These are phyloP conservation scores for Boletus coccyginus DNA, from an alignment of 768 basidiomycete genomes.

Conservation along the genomic window DNA sequence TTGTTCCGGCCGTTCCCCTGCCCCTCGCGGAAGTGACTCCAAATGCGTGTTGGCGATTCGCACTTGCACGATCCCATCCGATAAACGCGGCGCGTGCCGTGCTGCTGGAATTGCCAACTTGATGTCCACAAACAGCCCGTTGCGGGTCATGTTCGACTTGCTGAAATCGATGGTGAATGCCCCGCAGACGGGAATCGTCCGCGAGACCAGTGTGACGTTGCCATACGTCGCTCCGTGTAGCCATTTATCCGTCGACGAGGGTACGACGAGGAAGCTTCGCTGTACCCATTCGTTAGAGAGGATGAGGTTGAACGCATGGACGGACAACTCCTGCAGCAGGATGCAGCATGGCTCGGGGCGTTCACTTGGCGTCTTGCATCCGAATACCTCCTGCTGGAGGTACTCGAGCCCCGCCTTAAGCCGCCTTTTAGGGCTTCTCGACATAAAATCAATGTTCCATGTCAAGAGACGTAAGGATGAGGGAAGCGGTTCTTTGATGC, in stretches of 20 bases:
- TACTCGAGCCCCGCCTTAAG: constrained; percentile 49
- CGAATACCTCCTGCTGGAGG: constrained; percentile 52
- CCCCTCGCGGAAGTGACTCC: constrained; percentile 56
- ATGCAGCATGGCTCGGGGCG: constrained; percentile 60
- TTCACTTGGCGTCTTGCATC: constrained; percentile 38
- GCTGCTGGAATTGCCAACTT: constrained; percentile 40
- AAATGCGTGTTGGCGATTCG: constrained; percentile 73
- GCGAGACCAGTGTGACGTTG: constrained; percentile 67
- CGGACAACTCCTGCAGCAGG: constrained; percentile 66
- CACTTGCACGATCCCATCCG: constrained; percentile 43
- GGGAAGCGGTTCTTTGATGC: constrained; percentile 37
- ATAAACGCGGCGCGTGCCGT: constrained; percentile 28
- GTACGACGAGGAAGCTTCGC: constrained; percentile 55
- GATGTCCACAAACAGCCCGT: constrained; percentile 57
- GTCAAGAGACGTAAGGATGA: constrained; percentile 54
- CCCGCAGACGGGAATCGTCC: constrained; percentile 47
- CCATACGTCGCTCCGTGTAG: constrained; percentile 50
- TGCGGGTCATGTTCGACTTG: constrained; percentile 48
- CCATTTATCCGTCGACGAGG: constrained; percentile 56
- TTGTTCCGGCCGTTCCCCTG: constrained; percentile 47
- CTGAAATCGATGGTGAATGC: constrained; percentile 53
- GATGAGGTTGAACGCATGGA: constrained; percentile 43
- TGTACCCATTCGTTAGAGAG: constrained; percentile 62
- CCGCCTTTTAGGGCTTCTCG: constrained; percentile 39
- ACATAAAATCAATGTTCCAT: constrained; percentile 67